phyloP scores from a whole-genome alignment of 352 stramenopile genomes.

The Phytophthora pseudosyringae region DNA sequence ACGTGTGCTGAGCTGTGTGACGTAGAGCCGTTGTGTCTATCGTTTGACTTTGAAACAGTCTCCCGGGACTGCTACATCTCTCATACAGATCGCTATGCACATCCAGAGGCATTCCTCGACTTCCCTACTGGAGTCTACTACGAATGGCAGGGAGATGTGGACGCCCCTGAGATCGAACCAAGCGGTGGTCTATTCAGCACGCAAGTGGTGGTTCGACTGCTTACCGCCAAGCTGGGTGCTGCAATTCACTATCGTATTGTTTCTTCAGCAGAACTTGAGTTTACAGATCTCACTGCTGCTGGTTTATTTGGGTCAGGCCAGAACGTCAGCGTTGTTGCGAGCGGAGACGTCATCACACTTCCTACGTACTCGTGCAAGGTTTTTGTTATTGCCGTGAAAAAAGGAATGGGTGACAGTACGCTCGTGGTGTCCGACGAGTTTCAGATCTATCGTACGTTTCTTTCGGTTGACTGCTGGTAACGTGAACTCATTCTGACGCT shows the following conservation, averaged over 20 bases:
- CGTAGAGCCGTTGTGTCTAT: slow-evolving; percentile 61
- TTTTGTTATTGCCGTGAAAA: slow-evolving; percentile 70
- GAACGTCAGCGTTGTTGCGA: slow-evolving; percentile 40
- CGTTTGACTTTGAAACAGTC: slow-evolving; percentile 73
- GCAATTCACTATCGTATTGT: slow-evolving; percentile 69
- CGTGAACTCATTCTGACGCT: slow-evolving; percentile 4
- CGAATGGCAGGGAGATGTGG: slow-evolving; percentile 72
- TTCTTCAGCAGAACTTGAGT: slow-evolving; percentile 20
- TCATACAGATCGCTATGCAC: slow-evolving; percentile 68
- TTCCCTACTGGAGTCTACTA: slow-evolving; percentile 79
- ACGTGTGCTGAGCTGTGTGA: slow-evolving; percentile 57
- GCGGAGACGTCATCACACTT: slow-evolving; percentile 56
- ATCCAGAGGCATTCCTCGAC: slow-evolving; percentile 68
- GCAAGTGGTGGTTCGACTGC: slow-evolving; percentile 58
- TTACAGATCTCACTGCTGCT: slow-evolving; percentile 17
- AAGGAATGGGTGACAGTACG: slow-evolving; percentile 58
- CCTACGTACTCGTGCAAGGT: slow-evolving; percentile 65
- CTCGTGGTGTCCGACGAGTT: slow-evolving; percentile 60
- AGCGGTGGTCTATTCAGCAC: slow-evolving; percentile 64
- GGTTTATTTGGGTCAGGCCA: slow-evolving; percentile 37
- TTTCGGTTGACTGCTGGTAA: background rate
- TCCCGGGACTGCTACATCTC: slow-evolving; percentile 75
- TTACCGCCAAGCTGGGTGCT: slow-evolving; percentile 59
- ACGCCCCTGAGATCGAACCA: slow-evolving; percentile 57
- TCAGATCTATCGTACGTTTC: slow-evolving; percentile 62